These are phyloP conservation scores for Yamadazyma spencermartinsiae DNA, from an alignment of 1,139 yeast genomes.

Conservation along the genomic window DNA sequence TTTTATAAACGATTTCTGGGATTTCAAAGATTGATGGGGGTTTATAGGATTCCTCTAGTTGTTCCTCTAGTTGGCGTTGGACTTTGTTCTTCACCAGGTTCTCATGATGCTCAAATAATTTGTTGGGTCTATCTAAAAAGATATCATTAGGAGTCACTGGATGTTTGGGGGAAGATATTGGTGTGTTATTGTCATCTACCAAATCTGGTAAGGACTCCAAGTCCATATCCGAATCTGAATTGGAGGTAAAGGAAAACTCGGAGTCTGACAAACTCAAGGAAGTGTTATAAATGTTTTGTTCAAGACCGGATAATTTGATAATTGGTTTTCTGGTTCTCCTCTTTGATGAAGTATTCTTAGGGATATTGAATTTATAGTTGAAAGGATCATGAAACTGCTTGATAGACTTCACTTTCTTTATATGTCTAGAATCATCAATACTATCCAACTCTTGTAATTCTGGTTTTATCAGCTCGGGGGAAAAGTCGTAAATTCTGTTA, in stretches of 20 bases:
- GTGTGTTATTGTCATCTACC: conserved; percentile 32
- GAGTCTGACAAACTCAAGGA: conserved; percentile 10
- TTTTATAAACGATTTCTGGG: conserved; percentile 72
- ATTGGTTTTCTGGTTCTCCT: conserved; percentile 10
- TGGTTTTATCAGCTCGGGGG: conserved; percentile 13
- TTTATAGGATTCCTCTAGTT: neutral
- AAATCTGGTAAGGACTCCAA: conserved; percentile 41
- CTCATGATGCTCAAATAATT: neutral
- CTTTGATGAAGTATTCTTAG: conserved; percentile 1
- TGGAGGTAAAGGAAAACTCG: conserved; percentile 21
- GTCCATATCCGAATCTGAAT: conserved; percentile 25
- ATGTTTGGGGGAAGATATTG: conserved; percentile 26
- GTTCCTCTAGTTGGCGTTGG: neutral
- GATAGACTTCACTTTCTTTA: conserved; percentile 18
- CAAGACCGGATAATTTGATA: conserved; percentile 4
- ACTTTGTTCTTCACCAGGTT: neutral
- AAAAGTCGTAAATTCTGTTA: conserved; percentile 26
- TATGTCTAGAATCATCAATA: conserved; percentile 4
- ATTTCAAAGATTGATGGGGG: conserved; percentile 58
- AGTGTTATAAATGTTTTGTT: neutral
- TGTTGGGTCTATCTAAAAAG: neutral
- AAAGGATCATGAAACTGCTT: neutral
- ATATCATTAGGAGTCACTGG: conserved; percentile 7
- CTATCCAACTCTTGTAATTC: conserved; percentile 1
- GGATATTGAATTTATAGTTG: neutral